Conservation (phyloP, 768 basidiomycete genomes). For the Tricholoma terreum region DNA sequence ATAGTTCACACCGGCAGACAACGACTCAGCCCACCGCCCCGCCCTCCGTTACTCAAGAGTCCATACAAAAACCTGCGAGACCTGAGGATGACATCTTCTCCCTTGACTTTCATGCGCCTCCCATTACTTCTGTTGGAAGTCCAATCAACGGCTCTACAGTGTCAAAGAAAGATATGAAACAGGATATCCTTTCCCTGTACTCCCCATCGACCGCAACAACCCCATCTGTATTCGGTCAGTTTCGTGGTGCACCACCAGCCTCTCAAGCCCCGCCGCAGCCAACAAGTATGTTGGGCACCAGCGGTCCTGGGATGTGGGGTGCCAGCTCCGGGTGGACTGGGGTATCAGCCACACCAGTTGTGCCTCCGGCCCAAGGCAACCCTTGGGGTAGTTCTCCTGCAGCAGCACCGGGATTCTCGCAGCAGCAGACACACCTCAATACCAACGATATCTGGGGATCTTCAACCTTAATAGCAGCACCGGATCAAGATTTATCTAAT, state of each 20-base stretch:
- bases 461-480: conserved; percentile 23
- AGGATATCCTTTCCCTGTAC: conserved; percentile 85
- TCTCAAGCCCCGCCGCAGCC: conserved; percentile 16
- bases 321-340: conserved; percentile 61
- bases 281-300: conserved; percentile 53
- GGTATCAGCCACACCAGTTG: conserved; percentile 24
- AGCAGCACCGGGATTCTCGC: conserved; percentile 15
- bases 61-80: conserved; percentile 28
- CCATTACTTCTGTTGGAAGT: conserved; percentile 24
- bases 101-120: conserved; percentile 78
- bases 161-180: conserved; percentile 70
- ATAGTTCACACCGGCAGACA: conserved; percentile 11
- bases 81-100: conserved; percentile 71
- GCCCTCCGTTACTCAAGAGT: conserved; percentile 12
- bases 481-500: conserved; percentile 34
- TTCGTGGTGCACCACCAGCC: conserved; percentile 32
- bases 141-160: conserved; percentile 18
- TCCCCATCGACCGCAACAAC: conserved; percentile 41
- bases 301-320: conserved; percentile 63
- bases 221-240: conserved; percentile 37
- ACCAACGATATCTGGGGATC: conserved; percentile 63
- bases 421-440: conserved; percentile 39
- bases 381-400: conserved; percentile 36
- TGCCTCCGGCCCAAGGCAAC: conserved; percentile 35
- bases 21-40: conserved; percentile 15